phyloP scores from a whole-genome alignment of 108 stramenopile genomes.

The Fragilaria radians region DNA sequence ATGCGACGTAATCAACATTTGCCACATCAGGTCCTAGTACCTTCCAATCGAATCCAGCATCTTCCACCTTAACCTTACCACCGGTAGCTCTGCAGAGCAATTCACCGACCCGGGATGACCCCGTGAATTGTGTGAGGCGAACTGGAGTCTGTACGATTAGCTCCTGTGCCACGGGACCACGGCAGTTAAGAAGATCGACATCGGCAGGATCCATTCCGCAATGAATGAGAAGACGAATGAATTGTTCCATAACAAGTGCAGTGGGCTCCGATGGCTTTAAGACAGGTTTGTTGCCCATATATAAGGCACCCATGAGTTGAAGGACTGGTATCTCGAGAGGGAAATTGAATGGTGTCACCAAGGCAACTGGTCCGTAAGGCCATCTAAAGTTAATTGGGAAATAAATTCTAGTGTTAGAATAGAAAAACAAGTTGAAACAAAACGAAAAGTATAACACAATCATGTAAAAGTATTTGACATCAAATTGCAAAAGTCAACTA shows the following conservation, averaged over 20 bases:
- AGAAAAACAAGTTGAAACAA: too few species aligned
- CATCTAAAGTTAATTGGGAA: slow-evolving; percentile 36
- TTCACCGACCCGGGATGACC: slow-evolving; percentile 86
- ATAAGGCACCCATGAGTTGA: slow-evolving; percentile 96
- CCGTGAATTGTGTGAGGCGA: slow-evolving; percentile 95
- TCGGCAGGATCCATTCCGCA: slow-evolving; percentile 90
- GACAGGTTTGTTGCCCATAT: slow-evolving; percentile 97
- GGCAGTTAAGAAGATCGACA: slow-evolving; percentile 90
- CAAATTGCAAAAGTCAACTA: too few species aligned
- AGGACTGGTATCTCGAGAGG: slow-evolving; percentile 93
- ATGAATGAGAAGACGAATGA: slow-evolving; percentile 78
- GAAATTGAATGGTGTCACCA: slow-evolving; percentile 96
- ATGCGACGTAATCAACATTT: slow-evolving; percentile 93
- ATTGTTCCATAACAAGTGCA: slow-evolving; percentile 93
- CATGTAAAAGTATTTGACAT: too few species aligned
- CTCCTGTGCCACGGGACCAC: slow-evolving; percentile 81
- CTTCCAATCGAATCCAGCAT: slow-evolving; percentile 99
- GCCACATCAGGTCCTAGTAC: slow-evolving; percentile 89
- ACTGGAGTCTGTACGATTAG: slow-evolving; percentile 75
- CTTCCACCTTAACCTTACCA: slow-evolving; percentile 94
- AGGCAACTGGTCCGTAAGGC: slow-evolving; percentile 94
- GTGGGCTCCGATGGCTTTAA: slow-evolving; percentile 85
- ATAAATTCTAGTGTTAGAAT: too few species aligned
- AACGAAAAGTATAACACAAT: too few species aligned
- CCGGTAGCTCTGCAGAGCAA: slow-evolving; percentile 61